These are phyloP conservation scores for Aspergillus persii DNA, from an alignment of 2,329 filamentous ascomycete genomes.

Conservation along the genomic window DNA sequence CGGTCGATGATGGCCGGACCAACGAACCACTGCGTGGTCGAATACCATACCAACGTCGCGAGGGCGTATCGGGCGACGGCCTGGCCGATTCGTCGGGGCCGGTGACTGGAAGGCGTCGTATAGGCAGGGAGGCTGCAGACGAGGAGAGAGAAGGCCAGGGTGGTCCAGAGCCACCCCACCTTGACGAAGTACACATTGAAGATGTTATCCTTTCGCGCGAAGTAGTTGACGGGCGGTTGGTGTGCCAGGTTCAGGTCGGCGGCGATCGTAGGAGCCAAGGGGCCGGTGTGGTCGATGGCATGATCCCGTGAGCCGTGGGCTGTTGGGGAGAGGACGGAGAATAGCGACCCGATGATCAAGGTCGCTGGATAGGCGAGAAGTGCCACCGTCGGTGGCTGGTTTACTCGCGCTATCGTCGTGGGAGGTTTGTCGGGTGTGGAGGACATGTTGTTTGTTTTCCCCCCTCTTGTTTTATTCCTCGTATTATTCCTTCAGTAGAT, in stretches of 20 bases:
- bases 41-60: conserved; percentile 75
- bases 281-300: conserved; percentile 59
- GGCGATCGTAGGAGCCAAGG: conserved; percentile 36
- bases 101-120: conserved; percentile 44
- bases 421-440: conserved; percentile 7
- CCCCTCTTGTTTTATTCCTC: not conserved
- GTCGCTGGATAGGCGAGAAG: conserved; percentile 73
- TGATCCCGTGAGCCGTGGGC: conserved; percentile 48
- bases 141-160: conserved; percentile 69
- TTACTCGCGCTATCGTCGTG: conserved; percentile 5
- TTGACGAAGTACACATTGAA: conserved; percentile 96
- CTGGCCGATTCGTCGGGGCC: conserved; percentile 51
- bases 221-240: conserved; percentile 60
- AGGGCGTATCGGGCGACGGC: conserved; percentile 67
- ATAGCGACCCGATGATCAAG: conserved; percentile 77
- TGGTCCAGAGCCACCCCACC: conserved; percentile 90
- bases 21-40: conserved; percentile 96
- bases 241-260: conserved; percentile 27
- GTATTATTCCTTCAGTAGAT: not conserved
- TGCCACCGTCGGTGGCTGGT: conserved; percentile 36
- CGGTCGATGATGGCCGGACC: conserved; percentile 87
- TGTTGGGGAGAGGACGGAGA: conserved; percentile 72
- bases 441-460: conserved; percentile 7
- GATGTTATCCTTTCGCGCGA: conserved; percentile 88
- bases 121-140: conserved; percentile 63